Conservation (phyloP, 768 basidiomycete species). For the Kwoniella heveanensis region DNA sequence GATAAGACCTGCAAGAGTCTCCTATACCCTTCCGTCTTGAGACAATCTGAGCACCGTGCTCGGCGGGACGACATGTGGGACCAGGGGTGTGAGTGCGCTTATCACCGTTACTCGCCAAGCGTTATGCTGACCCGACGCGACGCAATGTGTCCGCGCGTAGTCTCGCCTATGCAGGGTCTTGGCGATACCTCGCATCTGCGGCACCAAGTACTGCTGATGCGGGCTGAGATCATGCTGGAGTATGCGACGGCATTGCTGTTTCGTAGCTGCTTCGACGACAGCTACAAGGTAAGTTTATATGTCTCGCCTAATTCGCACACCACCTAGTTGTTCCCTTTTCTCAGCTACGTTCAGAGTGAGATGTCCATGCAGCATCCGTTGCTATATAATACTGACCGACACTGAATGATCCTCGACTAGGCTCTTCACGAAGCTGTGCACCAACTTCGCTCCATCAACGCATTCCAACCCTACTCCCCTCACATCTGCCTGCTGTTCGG, state of each 20-base stretch:
- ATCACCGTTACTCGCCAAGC: neutral
- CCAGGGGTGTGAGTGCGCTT: conserved; percentile 37
- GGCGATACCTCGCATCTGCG: conserved; percentile 10
- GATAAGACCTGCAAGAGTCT: conserved; percentile 29
- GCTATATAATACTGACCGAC: too few relatives aligned
- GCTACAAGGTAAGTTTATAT: conserved; percentile 35
- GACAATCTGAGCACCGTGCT: conserved; percentile 24
- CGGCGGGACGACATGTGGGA: conserved; percentile 47
- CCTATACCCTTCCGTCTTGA: conserved; percentile 25
- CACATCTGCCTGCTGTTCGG: conserved; percentile 43
- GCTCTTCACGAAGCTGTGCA: conserved; percentile 11
- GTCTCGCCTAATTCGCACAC: too few relatives aligned
- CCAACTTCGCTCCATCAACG: conserved; percentile 18
- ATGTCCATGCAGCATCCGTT: too few relatives aligned
- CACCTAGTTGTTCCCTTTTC: too few relatives aligned
- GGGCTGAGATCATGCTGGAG: conserved; percentile 41
- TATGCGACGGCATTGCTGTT: conserved; percentile 29
- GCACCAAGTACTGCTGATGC: conserved; percentile 18
- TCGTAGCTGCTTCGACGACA: conserved; percentile 26
- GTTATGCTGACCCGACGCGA: neutral
- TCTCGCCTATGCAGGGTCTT: conserved; percentile 24
- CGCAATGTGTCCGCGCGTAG: conserved; percentile 13
- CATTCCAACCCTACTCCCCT: conserved; percentile 29
- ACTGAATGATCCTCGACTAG: too few relatives aligned
- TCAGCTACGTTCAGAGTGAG: too few relatives aligned